Base-by-base conservation (phyloP, 108 stramenopile genomes). In the Aurantiochytrium sp. region DNA sequence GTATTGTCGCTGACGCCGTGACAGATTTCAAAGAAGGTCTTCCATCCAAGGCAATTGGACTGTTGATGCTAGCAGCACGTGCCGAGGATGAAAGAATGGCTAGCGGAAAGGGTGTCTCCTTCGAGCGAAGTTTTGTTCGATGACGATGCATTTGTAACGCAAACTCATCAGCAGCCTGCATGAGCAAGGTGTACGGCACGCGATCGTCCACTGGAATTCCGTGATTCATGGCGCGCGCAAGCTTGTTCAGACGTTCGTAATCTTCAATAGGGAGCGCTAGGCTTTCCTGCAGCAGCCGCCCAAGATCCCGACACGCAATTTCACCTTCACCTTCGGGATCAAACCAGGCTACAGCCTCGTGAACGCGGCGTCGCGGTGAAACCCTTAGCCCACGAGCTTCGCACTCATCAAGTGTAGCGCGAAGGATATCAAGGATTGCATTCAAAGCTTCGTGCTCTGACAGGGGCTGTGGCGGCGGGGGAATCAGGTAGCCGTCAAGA, bases 161-260 rank as follows among this genome's bases (percentile, higher is more conserved):
- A 35, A 83, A 83, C 76, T 83, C 76, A 45, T 83, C 76, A 23
- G 51, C 76, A 12, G 76, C 76, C 76, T 53, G 51, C 45, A 83
- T 47, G 45, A 83, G 51, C 19, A 53, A 23, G 3, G 51, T 53
- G 4, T 83, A 83, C 51, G 76, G 76, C 23, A 83, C 76, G 6
- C n/a, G 19, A 28, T 12, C 18, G 25, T 47, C 45, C 3, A 16
- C 76, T 14, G 76, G 45, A 4, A 53, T 23, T 14, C 45, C 45
- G 49, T 28, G 45, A 28, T 53, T 53, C 49, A 83, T 47, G 25
- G 51, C 49, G 43, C 76, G n/a, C 4, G 45, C 76, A 6, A 83
- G 76, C 51, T 83, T 47, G n/a, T 12, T 12, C 10, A 83, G n/a
- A 16, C n/a, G 76, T 12, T 21, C 51, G 8, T 83, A 2, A 35